Evolutionary conservation across 345 rosid genomes (phyloP), one percentile per base, ranked within the genome.

Genomic region (Luvunga scandens): DNA sequence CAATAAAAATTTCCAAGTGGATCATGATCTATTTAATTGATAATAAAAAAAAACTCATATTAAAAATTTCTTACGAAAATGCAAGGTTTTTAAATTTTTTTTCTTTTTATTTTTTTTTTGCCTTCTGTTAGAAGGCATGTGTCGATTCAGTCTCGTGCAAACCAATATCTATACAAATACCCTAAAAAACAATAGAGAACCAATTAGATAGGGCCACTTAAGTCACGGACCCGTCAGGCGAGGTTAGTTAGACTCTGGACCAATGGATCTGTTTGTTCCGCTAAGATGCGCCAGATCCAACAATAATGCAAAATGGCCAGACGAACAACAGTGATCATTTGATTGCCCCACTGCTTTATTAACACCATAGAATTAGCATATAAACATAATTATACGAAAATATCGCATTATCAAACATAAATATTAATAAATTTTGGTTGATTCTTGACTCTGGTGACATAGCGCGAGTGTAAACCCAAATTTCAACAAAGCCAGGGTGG

Each of bases 261-360:
- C 50, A 45, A 45, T 27, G 24, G 55, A 36, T 0, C 16, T 6
- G 73, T 66, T 25, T 70, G 62, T 76, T 76, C 7, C 63, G 66
- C 67, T 80, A 75, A 69, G n/a, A 67, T 72, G 73, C 77, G 38
- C 71, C 71, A 27, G 13, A 64, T 48, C 8, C n/a, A 45, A 21
- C 38, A 53, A 53, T 53, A 53, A 53, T 53, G 57, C 57, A 53
- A 53, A 18, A 16, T 4, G 22, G 22, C 0, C 57, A 53, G 57
- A 7, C 57, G 7, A 53, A 53, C 18, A 53, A 53, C 57, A 53
- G n/a, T 53, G 57, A 53, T 19, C 57, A 16, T 53, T 16, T 6
- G 57, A 53, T 53, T 22, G 57, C 22, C 57, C 57, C 57, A 1
- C 18, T 53, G 57, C 22, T 53, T 16, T 53, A 18, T 53, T 53